Evolutionary conservation across 768 basidiomycete genomes (phyloP).

Genomic region (Scleroderma citrinum): DNA sequence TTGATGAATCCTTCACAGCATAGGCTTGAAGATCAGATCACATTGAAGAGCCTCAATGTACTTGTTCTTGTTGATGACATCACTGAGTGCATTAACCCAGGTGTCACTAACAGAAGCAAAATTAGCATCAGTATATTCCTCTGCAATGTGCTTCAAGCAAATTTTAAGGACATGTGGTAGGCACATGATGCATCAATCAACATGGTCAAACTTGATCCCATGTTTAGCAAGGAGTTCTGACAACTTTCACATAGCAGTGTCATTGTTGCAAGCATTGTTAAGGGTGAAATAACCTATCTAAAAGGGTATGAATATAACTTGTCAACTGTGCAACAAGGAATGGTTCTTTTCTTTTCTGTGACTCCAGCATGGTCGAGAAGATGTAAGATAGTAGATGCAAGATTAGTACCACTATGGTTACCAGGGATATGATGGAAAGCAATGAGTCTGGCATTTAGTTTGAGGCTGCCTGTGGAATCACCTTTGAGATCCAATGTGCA

Average conservation of each 20-base stretch:
- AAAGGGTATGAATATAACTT: no score
- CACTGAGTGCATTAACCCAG: not conserved
- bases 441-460: constrained; percentile 5
- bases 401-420: constrained; percentile 10
- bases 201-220: constrained; percentile 7
- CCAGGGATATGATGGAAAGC: constrained; percentile 12
- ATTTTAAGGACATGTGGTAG: constrained; percentile 19
- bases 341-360: not conserved
- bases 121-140: not conserved
- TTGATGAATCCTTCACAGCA: not conserved
- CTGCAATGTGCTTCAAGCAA: constrained; percentile 5
- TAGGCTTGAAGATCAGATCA: not conserved
- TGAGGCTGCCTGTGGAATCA: not conserved
- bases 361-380: not conserved
- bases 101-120: not conserved
- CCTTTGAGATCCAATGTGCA: constrained; percentile 8
- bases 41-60: not conserved
- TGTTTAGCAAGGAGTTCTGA: not conserved
- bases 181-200: constrained; percentile 10
- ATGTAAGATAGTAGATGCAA: not conserved
- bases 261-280: constrained; percentile 15
- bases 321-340: not conserved
- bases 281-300: constrained; percentile 5
- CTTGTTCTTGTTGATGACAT: not conserved
- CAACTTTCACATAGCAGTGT: constrained; percentile 3